Base-by-base conservation (phyloP, 192 early-diverging fungal genomes). In the Jimgerdemannia lactiflua region DNA sequence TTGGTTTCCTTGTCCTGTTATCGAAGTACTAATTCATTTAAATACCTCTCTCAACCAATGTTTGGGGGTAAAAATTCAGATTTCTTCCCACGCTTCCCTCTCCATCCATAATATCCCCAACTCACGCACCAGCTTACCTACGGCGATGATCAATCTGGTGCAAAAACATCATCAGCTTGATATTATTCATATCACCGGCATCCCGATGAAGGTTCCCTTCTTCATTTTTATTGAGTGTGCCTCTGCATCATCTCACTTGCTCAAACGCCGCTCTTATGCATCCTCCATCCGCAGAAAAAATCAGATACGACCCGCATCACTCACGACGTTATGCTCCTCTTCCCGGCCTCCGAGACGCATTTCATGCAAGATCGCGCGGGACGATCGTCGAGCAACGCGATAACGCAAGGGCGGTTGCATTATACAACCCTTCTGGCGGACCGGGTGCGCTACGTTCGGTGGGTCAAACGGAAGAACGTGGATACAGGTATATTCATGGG, bases 171-270 rank as follows among this genome's bases (percentile, higher is more conserved):
- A 54, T 11, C 10, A 63, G 18, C 65, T 77, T 29, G 59, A 77
- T 54, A 42, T 43, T 14, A 73, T 77, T 17, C 14, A 59, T 41
- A 14, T 77, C 40, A 20, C 64, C 20, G 76, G 74, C 43, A 68
- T 77, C n/a, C 76, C 76, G n/a, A 77, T 77, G 76, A 77, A 77
- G 71, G 76, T 77, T 59, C 14, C 8, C 29, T 29, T 29, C 29
- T 29, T 29, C 29, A 1, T 29, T 29, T 29, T 29, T 29, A 29
- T 29, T 29, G 29, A 29, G 29, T 29, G 29, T 0, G 29, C 29
- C 29, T 29, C 29, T 29, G 29, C 29, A 29, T 29, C 14, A 59
- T 59, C 49, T 59, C 49, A 14, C 49, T 59, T 59, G 14, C 49
- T 14, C 49, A 59, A 59, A 29, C 29, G 29, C 29, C 29, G 29